Evolutionary conservation across 2,329 filamentous ascomycete genomes (phyloP), one percentile per base, ranked within the genome.

Genomic region (Aphanocladium album): DNA sequence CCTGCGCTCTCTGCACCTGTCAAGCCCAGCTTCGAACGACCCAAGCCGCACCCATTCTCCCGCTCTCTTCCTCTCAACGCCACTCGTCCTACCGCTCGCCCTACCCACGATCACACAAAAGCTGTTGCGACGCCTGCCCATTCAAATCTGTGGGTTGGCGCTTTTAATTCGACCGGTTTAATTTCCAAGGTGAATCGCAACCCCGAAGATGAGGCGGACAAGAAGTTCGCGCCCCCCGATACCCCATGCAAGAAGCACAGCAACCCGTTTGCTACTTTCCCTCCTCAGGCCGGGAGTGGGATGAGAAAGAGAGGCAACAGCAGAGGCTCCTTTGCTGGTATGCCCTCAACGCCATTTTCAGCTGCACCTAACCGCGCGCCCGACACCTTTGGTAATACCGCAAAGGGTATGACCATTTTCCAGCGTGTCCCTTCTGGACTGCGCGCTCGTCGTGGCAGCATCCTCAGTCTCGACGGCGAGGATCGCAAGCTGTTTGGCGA

Each of bases 101-200:
- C 71, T 19, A 35, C 60, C 19, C 67, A 69, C 56, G 74, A 76
- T 19, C 66, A 70, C 25, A 67, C 64, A 46, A 70, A 67, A 58
- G 65, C 66, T 14, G 66, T 74, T 54, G 72, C 67, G 61, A 66
- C 89, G 81, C 45, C 90, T 79, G 72, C 66, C 54, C 72, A 71
- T 9, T 64, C 68, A 1, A 68, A 70, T 8, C 91, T 93, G 23
- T 82, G 90, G 60, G 88, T 90, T 35, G 87, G 89, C 45, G 92
- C 92, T 7, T 97, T 97, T 75, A 92, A 91, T 80, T 98, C 95
- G 1, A 98, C 95, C 0, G 93, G 93, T 1, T 79, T 99, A 30
- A 89, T 99, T 58, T 97, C 95, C 12, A 99, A 99, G 77, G 90
- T 96, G 73, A 96, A 95, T 69, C 88, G 90, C 61, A 88, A 90